Conservation (phyloP, 768 basidiomycete species). For the Coprinopsis cinerea region DNA sequence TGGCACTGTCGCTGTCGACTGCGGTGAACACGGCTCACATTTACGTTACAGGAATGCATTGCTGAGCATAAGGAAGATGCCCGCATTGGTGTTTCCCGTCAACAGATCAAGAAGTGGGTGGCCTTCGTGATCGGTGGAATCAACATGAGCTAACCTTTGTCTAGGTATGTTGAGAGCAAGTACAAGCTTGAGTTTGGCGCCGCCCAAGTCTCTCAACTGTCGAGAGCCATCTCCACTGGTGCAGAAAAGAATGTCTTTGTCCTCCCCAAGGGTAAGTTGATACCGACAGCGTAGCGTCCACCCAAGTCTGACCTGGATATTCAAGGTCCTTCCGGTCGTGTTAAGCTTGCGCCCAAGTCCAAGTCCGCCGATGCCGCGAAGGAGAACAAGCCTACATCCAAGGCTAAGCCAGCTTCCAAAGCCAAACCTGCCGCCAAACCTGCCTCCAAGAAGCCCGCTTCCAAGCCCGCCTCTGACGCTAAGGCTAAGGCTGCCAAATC, state of each 20-base stretch:
- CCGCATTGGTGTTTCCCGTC: slow-evolving; percentile 81
- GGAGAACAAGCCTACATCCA: slow-evolving; percentile 36
- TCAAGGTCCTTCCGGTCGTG: slow-evolving; percentile 61
- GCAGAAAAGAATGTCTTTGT: slow-evolving; percentile 78
- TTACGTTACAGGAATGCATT: slow-evolving; percentile 68
- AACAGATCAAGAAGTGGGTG: slow-evolving; percentile 85
- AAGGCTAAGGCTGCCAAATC: slow-evolving; percentile 23
- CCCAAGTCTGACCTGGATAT: slow-evolving; percentile 16
- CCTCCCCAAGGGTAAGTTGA: slow-evolving; percentile 73
- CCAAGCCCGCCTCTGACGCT: slow-evolving; percentile 15
- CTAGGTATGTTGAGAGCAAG: slow-evolving; percentile 75
- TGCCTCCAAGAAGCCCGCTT: slow-evolving; percentile 25
- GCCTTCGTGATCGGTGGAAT: not conserved
- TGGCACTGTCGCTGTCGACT: slow-evolving; percentile 1
- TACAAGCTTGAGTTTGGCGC: slow-evolving; percentile 80
- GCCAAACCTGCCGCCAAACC: slow-evolving; percentile 15
- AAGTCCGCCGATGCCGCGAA: slow-evolving; percentile 35
- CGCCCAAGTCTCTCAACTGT: slow-evolving; percentile 73
- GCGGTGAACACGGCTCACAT: slow-evolving; percentile 13
- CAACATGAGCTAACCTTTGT: slow-evolving; percentile 14
- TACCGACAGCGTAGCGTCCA: slow-evolving; percentile 4
- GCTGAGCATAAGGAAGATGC: slow-evolving; percentile 65
- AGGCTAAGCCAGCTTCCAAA: slow-evolving; percentile 24
- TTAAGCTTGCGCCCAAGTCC: slow-evolving; percentile 60
- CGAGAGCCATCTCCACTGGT: slow-evolving; percentile 76